These are phyloP conservation scores for Ganoderma multipileum DNA, from an alignment of 1,284 basidiomycete species.

Conservation along the genomic window DNA sequence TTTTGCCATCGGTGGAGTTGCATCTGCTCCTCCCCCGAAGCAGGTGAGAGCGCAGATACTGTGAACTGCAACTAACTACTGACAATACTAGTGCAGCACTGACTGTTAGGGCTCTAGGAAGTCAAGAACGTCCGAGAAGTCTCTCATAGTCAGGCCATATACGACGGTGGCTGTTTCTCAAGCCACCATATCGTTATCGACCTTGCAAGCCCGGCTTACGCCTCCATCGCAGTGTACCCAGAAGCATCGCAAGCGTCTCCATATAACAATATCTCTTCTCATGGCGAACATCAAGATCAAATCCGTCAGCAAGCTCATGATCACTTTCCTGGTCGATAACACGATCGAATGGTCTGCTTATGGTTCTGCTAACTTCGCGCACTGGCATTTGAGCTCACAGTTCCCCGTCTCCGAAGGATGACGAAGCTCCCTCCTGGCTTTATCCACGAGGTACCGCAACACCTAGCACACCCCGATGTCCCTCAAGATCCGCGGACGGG, in stretches of 20 bases:
- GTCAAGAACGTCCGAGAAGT: too few relatives aligned
- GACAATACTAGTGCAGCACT: too few relatives aligned
- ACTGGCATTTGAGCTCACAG: neutral
- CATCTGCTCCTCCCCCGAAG: too few relatives aligned
- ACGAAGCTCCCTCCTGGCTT: constrained; percentile 81
- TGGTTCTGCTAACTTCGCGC: neutral
- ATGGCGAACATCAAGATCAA: constrained; percentile 21
- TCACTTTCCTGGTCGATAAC: constrained; percentile 81
- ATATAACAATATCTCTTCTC: neutral
- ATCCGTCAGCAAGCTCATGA: constrained; percentile 56
- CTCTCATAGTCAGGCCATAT: too few relatives aligned
- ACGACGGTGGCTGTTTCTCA: too few relatives aligned
- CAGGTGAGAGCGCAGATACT: too few relatives aligned
- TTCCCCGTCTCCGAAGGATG: constrained; percentile 59
- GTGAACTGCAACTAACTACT: too few relatives aligned
- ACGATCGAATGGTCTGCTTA: constrained; percentile 72
- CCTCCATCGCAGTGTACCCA: too few relatives aligned
- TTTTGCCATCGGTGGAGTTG: too few relatives aligned
- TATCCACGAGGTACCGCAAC: constrained; percentile 71
- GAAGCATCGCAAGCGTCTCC: neutral
- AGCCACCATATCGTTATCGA: too few relatives aligned
- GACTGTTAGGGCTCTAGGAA: too few relatives aligned
- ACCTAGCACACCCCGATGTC: constrained; percentile 59
- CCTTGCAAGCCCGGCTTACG: too few relatives aligned
- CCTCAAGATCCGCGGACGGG: constrained; percentile 60